Base-by-base conservation (phyloP, 768 basidiomycete species). In the Termitomyces sp. region DNA sequence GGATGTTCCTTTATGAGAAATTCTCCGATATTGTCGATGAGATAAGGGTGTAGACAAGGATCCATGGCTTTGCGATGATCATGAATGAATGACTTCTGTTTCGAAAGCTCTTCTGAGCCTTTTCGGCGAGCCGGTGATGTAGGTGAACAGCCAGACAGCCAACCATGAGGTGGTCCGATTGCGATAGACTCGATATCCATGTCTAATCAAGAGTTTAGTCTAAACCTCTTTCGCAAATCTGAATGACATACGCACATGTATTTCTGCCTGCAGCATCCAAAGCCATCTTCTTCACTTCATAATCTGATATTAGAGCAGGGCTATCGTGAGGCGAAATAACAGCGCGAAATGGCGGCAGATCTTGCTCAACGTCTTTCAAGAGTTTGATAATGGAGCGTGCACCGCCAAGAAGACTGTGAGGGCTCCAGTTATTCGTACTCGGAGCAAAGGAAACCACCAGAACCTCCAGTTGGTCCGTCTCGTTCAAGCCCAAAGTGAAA, bases 31-130 rank as follows among this genome's bases (percentile, higher is more conserved):
- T 69, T 64, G 41, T 73, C 70, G 35, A 74, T 58, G 30, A 71
- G 56, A 30, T 66, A 53, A 32, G 73, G 71, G 46, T 78, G 71
- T 16, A 67, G 52, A 62, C 77, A 79, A 0, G 76, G 73, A 55
- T 77, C 67, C 75, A 78, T 78, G 51, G 70, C 66, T 38, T 67
- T 65, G 4, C 59, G 66, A 64, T 78, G 77, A 57, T 77, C 70
- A 56, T 72, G 63, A 50, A 79, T 76, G 61, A 79, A 80, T 1
- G 70, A 67, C 55, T 70, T 68, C 35, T 52, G 7, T 44, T 41
- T 10, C 32, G 55, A 18, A 57, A 59, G 9, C 48, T 66, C 5
- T 50, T 58, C 23, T 58, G 36, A 38, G 50, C 58, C 33, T 63
- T 63, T 64, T 49, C 66, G 62, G 18, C 67, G 66, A 4, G 65